A percentile compares a stretch with the other conserved stretches of the same genome.
These are phyloP conservation scores for Melocanna baccifera DNA, from an alignment of 176 grass and related monocot genomes.

Conservation along the genomic window DNA sequence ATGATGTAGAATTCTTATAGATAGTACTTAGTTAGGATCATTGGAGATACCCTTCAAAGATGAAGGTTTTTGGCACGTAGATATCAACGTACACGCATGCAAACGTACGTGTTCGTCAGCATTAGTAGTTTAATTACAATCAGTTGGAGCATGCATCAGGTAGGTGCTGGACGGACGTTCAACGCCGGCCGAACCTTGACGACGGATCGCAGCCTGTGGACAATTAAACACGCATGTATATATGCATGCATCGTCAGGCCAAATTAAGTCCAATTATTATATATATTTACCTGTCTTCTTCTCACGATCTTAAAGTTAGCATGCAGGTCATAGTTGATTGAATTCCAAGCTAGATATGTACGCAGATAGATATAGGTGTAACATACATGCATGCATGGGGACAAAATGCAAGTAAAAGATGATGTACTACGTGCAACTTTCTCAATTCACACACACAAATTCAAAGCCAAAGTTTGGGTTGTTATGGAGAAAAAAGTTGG, in stretches of 20 bases:
- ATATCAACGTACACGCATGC: neutral
- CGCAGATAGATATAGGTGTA: neutral
- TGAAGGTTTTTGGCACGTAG: neutral
- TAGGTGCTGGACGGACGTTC: neutral
- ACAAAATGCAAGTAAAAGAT: constrained; percentile 17
- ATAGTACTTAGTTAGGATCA: no score
- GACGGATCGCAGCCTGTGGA: neutral
- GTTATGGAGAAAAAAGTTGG: constrained; percentile 16
- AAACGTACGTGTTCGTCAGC: neutral
- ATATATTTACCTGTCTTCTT: neutral
- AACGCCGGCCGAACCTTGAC: constrained; percentile 37
- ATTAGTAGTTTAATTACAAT: constrained; percentile 3
- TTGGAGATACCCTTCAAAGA: no score
- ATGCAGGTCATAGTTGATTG: neutral
- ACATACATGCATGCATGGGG: neutral
- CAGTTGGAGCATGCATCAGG: neutral
- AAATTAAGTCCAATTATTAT: constrained; percentile 14
- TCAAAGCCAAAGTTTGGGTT: constrained; percentile 23
- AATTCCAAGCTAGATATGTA: neutral
- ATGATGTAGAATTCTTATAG: no score
- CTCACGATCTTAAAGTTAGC: neutral
- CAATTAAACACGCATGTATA: neutral
- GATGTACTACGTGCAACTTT: neutral
- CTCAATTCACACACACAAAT: neutral
- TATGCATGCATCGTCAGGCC: neutral